Base-by-base conservation (phyloP, 257 asterid genomes). In the Lycium barbarum region DNA sequence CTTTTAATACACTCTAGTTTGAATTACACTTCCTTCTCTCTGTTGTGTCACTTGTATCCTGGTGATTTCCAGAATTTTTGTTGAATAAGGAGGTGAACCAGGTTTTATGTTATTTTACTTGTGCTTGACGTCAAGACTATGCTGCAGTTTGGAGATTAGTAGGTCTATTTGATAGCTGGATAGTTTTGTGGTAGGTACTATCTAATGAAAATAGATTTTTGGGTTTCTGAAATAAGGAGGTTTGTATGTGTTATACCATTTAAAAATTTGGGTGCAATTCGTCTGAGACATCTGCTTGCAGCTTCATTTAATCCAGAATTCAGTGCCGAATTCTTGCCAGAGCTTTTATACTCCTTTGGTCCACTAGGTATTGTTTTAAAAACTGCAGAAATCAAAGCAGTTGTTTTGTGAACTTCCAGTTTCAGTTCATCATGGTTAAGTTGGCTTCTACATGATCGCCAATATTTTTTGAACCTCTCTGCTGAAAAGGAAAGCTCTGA, bases 161-260 rank as follows among this genome's bases (percentile, higher is more conserved):
- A 51, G 47, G 26, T 76, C 45, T 76, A 51, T 73, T 73, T 47
- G 80, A 43, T 43, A 72, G 80, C 80, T 72, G 80, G 80, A 45
- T 72, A 72, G 57, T 72, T 45, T n/a, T 72, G 80, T 11, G 36
- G 17, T n/a, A 72, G 80, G 38, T 43, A n/a, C 58, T 72, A n/a
- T 10, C 54, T 74, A 15, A 73, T 47, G 58, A 20, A 22, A 38
- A 47, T n/a, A 22, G 22, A 11, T 1, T 47, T 20, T 74, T 74
- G 62, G 62, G 45, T 49, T 49, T 49, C 33, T 74, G 62, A 74
- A 74, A 49, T 74, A 74, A 51, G 13, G 45, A 12, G 81, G 45
- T 74, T 49, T 62, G 22, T 49, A 22, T 74, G 7, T 74, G 81
- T 22, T 51, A 0, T 49, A 74, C 81, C 22, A 74, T 49, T 49